These are phyloP conservation scores for Cryomyces minteri DNA, from an alignment of 495 filamentous ascomycete species.

Conservation along the genomic window DNA sequence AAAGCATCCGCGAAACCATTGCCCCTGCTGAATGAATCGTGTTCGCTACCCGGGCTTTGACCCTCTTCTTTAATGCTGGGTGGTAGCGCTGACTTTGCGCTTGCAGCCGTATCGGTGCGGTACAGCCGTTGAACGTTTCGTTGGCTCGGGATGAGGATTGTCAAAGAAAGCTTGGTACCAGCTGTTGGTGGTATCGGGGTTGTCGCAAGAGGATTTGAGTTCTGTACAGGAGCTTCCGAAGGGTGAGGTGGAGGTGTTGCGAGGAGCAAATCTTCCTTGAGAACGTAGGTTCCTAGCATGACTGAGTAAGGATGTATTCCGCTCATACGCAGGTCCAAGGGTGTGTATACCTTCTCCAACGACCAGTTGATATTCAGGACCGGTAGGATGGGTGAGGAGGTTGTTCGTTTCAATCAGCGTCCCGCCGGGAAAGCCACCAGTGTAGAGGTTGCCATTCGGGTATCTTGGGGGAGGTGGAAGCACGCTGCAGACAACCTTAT, in stretches of 20 bases:
- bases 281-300: conserved; percentile 59
- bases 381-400: conserved; percentile 56
- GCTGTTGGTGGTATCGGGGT: conserved; percentile 58
- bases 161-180: conserved; percentile 71
- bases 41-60: not conserved
- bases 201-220: conserved; percentile 79
- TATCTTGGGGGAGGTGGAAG: conserved; percentile 75
- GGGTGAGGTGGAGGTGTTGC: conserved; percentile 92
- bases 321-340: not conserved
- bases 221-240: conserved; percentile 68
- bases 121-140: conserved; percentile 36
- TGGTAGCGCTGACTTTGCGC: conserved; percentile 22
- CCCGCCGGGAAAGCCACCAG: conserved; percentile 12
- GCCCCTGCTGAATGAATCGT: not conserved
- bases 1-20: not conserved
- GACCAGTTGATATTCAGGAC: conserved; percentile 63
- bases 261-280: conserved; percentile 77
- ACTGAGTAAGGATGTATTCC: conserved; percentile 2
- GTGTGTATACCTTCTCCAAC: conserved; percentile 66
- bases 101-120: conserved; percentile 25
- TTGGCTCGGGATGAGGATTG: conserved; percentile 44
- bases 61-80: conserved; percentile 22
- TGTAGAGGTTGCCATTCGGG: conserved; percentile 15
- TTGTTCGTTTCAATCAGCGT: conserved; percentile 88
- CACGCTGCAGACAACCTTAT: conserved; percentile 32